Conservation (phyloP, 2,329 filamentous ascomycete species). For the Stemphylium beticola region DNA sequence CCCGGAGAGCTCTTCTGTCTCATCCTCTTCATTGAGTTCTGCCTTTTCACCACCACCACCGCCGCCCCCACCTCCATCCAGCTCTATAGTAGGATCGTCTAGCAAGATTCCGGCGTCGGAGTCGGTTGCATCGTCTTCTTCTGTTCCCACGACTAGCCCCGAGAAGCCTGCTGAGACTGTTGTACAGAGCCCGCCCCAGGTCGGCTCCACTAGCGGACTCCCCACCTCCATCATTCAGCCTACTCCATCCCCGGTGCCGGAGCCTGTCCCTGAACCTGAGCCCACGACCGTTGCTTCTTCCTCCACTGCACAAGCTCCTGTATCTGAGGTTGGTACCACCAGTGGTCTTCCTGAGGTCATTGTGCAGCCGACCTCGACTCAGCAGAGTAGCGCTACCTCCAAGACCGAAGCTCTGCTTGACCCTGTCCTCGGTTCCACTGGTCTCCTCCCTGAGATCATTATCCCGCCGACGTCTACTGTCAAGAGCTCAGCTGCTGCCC, state of each 20-base stretch:
- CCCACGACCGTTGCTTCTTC: no score
- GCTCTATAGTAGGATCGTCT: background rate
- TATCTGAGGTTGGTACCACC: constrained; percentile 13
- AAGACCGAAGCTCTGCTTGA: background rate
- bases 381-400: background rate
- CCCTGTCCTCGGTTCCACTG: constrained; percentile 26
- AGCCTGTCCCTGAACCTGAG: constrained; percentile 1
- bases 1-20: constrained; percentile 10
- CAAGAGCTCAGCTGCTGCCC: background rate
- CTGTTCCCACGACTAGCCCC: constrained; percentile 10
- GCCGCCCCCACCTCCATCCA: background rate
- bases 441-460: constrained; percentile 18
- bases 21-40: constrained; percentile 1
- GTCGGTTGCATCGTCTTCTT: background rate
- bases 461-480: constrained; percentile 3
- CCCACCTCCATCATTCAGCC: constrained; percentile 21
- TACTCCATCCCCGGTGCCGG: constrained; percentile 10
- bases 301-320: no score
- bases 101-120: background rate
- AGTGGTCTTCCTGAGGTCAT: constrained; percentile 9
- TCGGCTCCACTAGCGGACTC: constrained; percentile 23
- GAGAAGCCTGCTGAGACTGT: constrained; percentile 7
- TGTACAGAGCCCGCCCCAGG: background rate
- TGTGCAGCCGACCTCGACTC: constrained; percentile 8
- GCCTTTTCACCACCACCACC: constrained; percentile 1